Conservation (phyloP, 2,329 filamentous ascomycete species). For the Colletotrichum paranaense region DNA sequence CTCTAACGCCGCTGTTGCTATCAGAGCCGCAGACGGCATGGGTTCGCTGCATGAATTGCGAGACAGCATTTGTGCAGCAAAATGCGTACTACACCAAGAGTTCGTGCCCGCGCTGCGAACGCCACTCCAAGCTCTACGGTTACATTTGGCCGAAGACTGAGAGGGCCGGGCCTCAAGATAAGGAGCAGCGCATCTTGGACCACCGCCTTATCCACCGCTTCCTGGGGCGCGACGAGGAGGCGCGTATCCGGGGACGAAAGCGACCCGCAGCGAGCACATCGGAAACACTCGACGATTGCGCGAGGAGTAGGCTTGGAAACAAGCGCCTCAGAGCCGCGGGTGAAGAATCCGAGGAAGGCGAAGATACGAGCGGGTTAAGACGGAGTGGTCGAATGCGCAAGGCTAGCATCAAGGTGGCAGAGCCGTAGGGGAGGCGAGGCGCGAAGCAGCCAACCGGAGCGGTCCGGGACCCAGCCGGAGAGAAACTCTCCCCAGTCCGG, state of each 20-base stretch:
- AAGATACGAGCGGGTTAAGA: slow-evolving; percentile 41
- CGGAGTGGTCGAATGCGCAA: slow-evolving; percentile 49
- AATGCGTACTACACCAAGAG: slow-evolving; percentile 89
- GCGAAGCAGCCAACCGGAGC: slow-evolving; percentile 27
- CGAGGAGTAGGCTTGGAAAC: slow-evolving; percentile 16
- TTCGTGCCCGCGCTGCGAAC: slow-evolving; percentile 91
- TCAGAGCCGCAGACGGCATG: slow-evolving; percentile 81
- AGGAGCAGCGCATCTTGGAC: slow-evolving; percentile 79
- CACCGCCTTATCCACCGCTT: slow-evolving; percentile 91
- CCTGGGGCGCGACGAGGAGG: slow-evolving; percentile 76
- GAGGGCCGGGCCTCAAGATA: slow-evolving; percentile 78
- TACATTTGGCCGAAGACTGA: slow-evolving; percentile 97
- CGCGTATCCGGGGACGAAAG: slow-evolving; percentile 57
- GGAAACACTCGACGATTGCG: slow-evolving; percentile 20
- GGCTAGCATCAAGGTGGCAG: slow-evolving; percentile 42
- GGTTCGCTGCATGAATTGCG: slow-evolving; percentile 90
- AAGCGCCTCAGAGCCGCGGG: slow-evolving; percentile 26
- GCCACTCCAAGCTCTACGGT: slow-evolving; percentile 95
- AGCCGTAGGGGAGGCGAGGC: slow-evolving; percentile 9
- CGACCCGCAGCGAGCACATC: slow-evolving; percentile 32
- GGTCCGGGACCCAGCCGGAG: slow-evolving; percentile 4
- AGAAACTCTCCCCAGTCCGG: background rate
- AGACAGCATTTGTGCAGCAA: slow-evolving; percentile 83
- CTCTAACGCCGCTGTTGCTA: slow-evolving; percentile 80
- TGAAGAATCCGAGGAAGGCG: slow-evolving; percentile 28